Conservation (phyloP, 805 yeast genomes). For the Starmerella asiatica region DNA sequence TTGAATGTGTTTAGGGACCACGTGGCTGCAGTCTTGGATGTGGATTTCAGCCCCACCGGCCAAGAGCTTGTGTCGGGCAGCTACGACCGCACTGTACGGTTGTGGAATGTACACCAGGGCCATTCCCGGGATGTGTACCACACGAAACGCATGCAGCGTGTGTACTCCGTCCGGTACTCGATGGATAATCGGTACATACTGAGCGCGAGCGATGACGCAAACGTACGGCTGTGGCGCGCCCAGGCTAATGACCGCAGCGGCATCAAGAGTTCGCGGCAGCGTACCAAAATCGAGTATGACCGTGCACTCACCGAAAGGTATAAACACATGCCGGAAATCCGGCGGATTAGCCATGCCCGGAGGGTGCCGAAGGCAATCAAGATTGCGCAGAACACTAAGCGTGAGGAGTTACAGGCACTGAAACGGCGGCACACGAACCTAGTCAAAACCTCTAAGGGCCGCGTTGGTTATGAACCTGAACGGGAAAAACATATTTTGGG, state of each 20-base stretch:
- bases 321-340: conserved; percentile 93
- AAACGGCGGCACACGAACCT: conserved; percentile 75
- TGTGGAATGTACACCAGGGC: conserved; percentile 63
- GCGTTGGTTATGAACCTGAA: conserved; percentile 40
- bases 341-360: conserved; percentile 79
- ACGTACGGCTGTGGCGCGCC: conserved; percentile 85
- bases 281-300: conserved; percentile 78
- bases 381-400: conserved; percentile 78
- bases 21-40: conserved; percentile 87
- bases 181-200: conserved; percentile 81
- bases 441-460: conserved; percentile 56
- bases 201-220: conserved; percentile 93
- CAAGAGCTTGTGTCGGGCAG: conserved; percentile 91
- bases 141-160: conserved; percentile 94
- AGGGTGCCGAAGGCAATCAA: conserved; percentile 79
- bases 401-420: conserved; percentile 54
- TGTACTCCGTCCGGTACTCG: conserved; percentile 68
- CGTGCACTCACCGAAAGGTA: conserved; percentile 81
- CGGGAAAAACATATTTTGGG: conserved; percentile 75
- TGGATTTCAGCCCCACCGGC: conserved; percentile 95
- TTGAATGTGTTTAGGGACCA: conserved; percentile 85
- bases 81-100: conserved; percentile 82
- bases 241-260: conserved; percentile 72
- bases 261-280: conserved; percentile 65
- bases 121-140: conserved; percentile 93